These are phyloP conservation scores for Penicillium freii DNA, from an alignment of 2,329 filamentous ascomycete genomes.

Conservation along the genomic window DNA sequence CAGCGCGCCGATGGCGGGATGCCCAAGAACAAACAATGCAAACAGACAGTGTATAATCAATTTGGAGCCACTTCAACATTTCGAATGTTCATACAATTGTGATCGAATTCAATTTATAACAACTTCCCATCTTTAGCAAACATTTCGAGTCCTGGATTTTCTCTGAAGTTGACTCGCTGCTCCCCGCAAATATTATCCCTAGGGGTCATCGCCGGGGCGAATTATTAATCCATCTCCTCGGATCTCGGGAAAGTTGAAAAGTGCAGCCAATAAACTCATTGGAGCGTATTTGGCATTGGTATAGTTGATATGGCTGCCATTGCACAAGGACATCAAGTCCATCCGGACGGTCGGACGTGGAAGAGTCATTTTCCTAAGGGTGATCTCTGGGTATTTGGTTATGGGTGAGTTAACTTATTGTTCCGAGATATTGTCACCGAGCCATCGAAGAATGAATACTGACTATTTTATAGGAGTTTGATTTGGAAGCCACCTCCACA, in stretches of 20 bases:
- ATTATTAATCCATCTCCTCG: neutral
- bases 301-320: conserved; percentile 15
- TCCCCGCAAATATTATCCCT: neutral
- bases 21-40: conserved; percentile 1
- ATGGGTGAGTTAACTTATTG: conserved; percentile 67
- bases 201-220: neutral
- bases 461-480: conserved; percentile 64
- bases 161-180: neutral
- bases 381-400: conserved; percentile 96
- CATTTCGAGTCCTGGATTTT: no score
- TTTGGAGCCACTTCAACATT: neutral
- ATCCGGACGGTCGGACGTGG: conserved; percentile 42
- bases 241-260: neutral
- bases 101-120: neutral
- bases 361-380: conserved; percentile 46
- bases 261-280: neutral
- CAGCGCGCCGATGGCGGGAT: neutral
- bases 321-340: conserved; percentile 22
- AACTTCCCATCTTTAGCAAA: neutral
- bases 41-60: neutral
- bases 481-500: conserved; percentile 99
- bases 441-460: neutral
- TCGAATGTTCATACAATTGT: neutral
- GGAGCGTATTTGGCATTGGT: neutral
- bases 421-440: neutral